Evolutionary conservation across 768 basidiomycete genomes (phyloP).

Genomic region (Lactarius akahatsu): DNA sequence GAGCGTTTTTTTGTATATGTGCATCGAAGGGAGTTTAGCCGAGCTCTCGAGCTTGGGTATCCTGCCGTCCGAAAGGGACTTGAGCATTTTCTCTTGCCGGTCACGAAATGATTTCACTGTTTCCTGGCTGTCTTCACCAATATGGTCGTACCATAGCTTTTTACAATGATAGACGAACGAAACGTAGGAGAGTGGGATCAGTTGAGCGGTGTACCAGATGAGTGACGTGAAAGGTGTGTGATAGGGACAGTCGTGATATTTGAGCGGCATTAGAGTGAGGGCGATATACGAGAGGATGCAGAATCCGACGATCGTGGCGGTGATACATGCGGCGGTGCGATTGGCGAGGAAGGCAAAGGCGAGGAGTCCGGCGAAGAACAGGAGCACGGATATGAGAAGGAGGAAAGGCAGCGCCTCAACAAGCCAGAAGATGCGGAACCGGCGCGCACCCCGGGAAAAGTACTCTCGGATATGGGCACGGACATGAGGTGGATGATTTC

Average conservation of each 20-base stretch:
- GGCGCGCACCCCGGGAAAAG: conserved; percentile 42
- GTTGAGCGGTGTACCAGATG: neutral
- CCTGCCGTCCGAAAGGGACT: neutral
- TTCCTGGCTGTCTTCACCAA: neutral
- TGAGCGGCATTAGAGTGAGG: neutral
- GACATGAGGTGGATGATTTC: neutral
- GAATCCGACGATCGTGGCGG: neutral
- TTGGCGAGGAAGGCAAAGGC: conserved; percentile 9
- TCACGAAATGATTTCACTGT: neutral
- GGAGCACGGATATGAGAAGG: neutral
- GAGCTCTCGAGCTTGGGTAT: neutral
- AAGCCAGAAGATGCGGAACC: conserved; percentile 41
- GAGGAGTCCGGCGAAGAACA: conserved; percentile 7
- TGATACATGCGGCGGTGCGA: neutral
- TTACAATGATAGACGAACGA: no score
- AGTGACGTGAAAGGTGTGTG: neutral
- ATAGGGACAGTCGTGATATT: neutral
- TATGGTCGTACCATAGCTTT: no score
- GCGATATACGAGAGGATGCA: neutral
- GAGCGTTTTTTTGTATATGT: neutral
- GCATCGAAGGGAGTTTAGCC: neutral
- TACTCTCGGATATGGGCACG: conserved; percentile 7
- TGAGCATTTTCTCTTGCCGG: neutral
- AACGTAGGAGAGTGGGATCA: no score
- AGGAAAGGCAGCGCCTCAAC: conserved; percentile 38